phyloP scores from a whole-genome alignment of 2,329 filamentous ascomycete species.

The Alternaria angustiovoidea region DNA sequence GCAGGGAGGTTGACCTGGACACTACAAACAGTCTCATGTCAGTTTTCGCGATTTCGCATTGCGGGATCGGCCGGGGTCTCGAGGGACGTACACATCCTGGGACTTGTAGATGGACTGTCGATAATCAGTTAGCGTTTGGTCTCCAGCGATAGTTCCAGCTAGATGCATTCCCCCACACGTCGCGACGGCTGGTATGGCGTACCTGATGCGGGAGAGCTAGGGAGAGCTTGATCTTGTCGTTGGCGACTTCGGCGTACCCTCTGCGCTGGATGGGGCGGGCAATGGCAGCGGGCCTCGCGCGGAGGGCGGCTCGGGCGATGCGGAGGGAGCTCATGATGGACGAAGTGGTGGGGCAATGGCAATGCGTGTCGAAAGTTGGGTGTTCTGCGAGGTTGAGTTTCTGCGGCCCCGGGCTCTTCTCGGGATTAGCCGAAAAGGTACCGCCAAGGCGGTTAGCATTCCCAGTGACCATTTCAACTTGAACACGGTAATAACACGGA shows the following conservation, averaged over 20 bases:
- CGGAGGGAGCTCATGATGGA: conserved; percentile 89
- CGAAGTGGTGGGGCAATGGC: conserved; percentile 46
- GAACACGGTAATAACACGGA: background rate
- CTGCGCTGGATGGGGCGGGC: conserved; percentile 81
- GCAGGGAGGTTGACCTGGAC: conserved; percentile 99
- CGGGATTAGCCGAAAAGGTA: conserved; percentile 24
- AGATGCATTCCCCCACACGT: conserved; percentile 8
- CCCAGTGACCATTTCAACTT: background rate
- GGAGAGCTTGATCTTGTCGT: conserved; percentile 88
- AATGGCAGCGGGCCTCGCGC: conserved; percentile 78
- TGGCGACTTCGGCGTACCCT: conserved; percentile 75
- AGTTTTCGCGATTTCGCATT: conserved; percentile 38
- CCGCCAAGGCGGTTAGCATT: background rate
- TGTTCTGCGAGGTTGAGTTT: conserved; percentile 40
- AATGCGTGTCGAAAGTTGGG: conserved; percentile 47
- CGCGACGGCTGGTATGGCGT: conserved; percentile 55
- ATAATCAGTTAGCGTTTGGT: conserved; percentile 35
- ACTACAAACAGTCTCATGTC: conserved; percentile 57
- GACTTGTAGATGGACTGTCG: conserved; percentile 73
- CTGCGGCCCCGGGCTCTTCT: conserved; percentile 26
- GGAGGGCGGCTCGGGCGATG: conserved; percentile 87
- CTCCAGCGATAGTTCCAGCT: background rate
- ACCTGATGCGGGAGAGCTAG: conserved; percentile 98
- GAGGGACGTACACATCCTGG: conserved; percentile 70
- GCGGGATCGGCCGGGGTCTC: conserved; percentile 37